These are phyloP conservation scores for Penicillium canariense DNA, from an alignment of 495 filamentous ascomycete species.

Conservation along the genomic window DNA sequence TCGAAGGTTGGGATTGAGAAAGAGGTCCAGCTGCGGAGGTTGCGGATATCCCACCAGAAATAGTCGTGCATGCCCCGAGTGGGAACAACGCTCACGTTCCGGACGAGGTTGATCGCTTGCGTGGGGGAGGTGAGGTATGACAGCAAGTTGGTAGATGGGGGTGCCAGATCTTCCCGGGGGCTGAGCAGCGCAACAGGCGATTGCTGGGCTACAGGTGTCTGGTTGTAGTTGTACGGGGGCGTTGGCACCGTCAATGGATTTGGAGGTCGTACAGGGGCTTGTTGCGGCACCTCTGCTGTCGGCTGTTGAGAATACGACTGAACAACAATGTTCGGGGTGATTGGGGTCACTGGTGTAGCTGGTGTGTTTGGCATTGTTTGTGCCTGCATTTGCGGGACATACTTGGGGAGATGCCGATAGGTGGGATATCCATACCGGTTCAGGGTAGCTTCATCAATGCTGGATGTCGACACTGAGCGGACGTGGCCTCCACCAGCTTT, in stretches of 20 bases:
- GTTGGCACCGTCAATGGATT: constrained; percentile 37
- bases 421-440: constrained; percentile 75
- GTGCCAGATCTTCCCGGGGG: constrained; percentile 28
- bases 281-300: constrained; percentile 17
- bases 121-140: constrained; percentile 77
- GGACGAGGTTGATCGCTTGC: constrained; percentile 77
- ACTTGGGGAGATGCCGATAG: constrained; percentile 73
- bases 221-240: constrained; percentile 45
- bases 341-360: constrained; percentile 46
- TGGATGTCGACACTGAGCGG: constrained; percentile 65
- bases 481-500: constrained; percentile 46
- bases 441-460: constrained; percentile 63
- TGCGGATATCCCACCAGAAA: constrained; percentile 94
- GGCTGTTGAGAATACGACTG: constrained; percentile 31
- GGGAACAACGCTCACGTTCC: constrained; percentile 68
- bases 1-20: constrained; percentile 73
- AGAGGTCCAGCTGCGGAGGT: constrained; percentile 74
- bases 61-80: constrained; percentile 71
- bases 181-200: constrained; percentile 50
- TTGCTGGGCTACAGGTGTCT: constrained; percentile 38
- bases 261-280: constrained; percentile 32
- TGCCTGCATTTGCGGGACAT: constrained; percentile 47
- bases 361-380: constrained; percentile 49
- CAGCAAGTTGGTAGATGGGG: constrained; percentile 65
- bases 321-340: constrained; percentile 40